Base-by-base conservation (phyloP, 192 early-diverging fungal species). In the Podila minutissima region DNA sequence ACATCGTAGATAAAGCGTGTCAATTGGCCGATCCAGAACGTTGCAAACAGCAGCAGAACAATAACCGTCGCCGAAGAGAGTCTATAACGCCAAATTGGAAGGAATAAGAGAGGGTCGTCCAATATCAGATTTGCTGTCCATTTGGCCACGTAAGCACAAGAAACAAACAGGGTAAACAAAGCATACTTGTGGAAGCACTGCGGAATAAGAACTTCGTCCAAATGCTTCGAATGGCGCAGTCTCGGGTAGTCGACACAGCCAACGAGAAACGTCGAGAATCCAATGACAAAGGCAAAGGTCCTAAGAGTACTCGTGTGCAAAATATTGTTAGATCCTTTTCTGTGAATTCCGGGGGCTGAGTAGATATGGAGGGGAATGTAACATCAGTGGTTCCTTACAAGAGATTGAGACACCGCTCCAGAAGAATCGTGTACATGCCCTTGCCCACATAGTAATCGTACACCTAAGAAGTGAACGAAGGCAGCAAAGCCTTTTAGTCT, bases 401-500 rank as follows among this genome's bases (percentile, higher is more conserved):
- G 61, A 98, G 84, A 71, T 97, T 95, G 48, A 95, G 81, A 9
- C 92, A 69, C 37, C 93, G 84, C 26, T 89, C 85, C 19, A 99
- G 81, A 22, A 98, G 72, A 20, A 99, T 95, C 48, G 91, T 93
- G 67, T 89, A 87, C 58, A 94, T 85, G 12, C 98, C 98, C 74
- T 97, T 97, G 55, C 97, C 96, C 2, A 83, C 84, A 71, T 93
- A 99, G 83, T 98, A 98, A 13, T 87, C 68, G 72, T 99, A 99
- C 22, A 97, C 91, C 74, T 71, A 67, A 37, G 8, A 83, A 28
- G 17, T 24, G 53, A 55, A 55, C 24, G 11, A 26, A 55, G 0
- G 22, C 11, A 24, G 22, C 5, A 53, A 20, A 17, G 50, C 3
- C 22, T 55, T 26, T 41, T 15, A 46, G 41, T 46, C 13, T 46